Percentiles rank a stretch among this genome's conserved stretches.
phyloP scores from a whole-genome alignment of 805 yeast species.

The Lachancea fermentati region DNA sequence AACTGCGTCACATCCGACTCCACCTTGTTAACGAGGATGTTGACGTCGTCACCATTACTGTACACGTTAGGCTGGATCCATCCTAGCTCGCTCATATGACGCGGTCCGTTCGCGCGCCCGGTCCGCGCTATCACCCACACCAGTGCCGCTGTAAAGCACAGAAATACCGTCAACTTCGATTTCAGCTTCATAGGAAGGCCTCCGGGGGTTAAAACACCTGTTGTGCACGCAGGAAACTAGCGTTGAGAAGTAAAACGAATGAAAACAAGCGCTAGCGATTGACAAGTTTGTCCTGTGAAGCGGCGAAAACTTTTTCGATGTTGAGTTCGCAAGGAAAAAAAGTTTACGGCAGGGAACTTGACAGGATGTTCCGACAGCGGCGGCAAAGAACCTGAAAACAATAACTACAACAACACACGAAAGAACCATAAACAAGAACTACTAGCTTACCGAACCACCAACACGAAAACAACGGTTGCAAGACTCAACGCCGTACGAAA shows the following conservation, averaged over 20 bases:
- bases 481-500: too few species aligned
- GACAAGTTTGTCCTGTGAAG: too few species aligned
- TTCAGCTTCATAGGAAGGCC: neutral
- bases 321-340: neutral
- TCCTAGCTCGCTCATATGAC: conserved; percentile 7
- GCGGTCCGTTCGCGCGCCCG: neutral
- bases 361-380: too few species aligned
- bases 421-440: too few species aligned
- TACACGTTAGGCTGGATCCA: conserved; percentile 34
- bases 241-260: neutral
- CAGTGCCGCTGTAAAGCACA: neutral
- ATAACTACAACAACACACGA: too few species aligned
- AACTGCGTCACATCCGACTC: conserved; percentile 68
- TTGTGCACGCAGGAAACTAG: neutral
- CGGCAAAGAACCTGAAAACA: too few species aligned
- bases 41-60: conserved; percentile 53
- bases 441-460: too few species aligned
- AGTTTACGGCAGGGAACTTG: neutral
- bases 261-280: too few species aligned
- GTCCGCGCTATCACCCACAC: neutral
- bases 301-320: neutral
- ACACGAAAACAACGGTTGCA: too few species aligned
- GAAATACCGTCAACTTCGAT: neutral
- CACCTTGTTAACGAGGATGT: conserved; percentile 67
- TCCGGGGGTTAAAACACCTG: neutral